Evolutionary conservation across 176 grass and related monocot species (phyloP).

Genomic region (Bonia amplexicaulis): DNA sequence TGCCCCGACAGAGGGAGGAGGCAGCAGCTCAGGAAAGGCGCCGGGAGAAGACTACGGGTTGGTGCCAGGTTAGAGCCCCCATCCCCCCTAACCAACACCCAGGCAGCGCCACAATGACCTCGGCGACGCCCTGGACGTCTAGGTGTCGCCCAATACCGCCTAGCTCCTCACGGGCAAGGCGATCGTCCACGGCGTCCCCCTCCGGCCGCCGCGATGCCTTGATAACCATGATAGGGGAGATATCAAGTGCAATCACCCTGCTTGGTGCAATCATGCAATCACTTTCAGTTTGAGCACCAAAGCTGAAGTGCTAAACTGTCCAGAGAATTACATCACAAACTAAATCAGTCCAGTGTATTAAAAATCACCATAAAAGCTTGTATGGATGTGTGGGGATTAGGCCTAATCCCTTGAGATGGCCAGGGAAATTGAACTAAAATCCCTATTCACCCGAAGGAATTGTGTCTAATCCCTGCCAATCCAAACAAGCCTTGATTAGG

Average conservation of each 20-base stretch:
- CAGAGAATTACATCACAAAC: neutral
- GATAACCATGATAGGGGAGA: neutral
- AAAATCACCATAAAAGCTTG: neutral
- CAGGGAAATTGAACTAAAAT: neutral
- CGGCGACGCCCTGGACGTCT: too few relatives aligned
- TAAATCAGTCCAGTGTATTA: neutral
- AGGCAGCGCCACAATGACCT: too few relatives aligned
- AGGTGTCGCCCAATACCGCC: too few relatives aligned
- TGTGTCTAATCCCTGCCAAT: neutral
- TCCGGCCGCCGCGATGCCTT: too few relatives aligned
- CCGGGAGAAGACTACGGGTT: too few relatives aligned
- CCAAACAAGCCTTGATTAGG: slow-evolving; percentile 5
- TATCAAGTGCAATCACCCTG: neutral
- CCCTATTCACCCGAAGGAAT: neutral
- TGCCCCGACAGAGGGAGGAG: too few relatives aligned
- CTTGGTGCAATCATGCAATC: neutral
- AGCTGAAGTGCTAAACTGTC: neutral
- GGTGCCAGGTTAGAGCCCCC: too few relatives aligned
- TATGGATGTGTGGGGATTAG: neutral
- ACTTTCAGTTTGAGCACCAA: neutral
- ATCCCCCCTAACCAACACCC: too few relatives aligned
- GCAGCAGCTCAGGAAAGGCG: too few relatives aligned
- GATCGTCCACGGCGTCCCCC: too few relatives aligned
- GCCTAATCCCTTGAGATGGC: neutral
- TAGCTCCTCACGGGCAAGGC: too few relatives aligned